Conservation (phyloP, 2,329 filamentous ascomycete species). For the Shiraia sp. region DNA sequence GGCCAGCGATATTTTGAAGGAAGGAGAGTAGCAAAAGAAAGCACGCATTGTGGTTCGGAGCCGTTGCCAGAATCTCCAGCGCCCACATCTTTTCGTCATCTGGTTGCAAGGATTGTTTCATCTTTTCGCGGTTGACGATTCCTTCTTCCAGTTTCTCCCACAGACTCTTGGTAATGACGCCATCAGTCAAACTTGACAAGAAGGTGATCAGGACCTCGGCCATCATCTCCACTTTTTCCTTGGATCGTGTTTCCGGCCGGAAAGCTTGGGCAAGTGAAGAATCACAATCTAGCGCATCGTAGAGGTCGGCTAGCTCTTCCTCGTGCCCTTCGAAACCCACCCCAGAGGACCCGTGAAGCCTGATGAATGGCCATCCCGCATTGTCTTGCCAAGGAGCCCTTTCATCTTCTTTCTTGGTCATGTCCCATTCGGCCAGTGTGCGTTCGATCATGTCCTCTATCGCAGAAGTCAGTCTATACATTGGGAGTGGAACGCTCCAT, state of each 20-base stretch:
- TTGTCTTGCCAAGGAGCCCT: slow-evolving; percentile 58
- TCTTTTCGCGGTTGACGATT: slow-evolving; percentile 43
- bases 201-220: slow-evolving; percentile 75
- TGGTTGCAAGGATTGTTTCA: slow-evolving; percentile 44
- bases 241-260: slow-evolving; percentile 59
- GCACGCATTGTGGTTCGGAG: slow-evolving; percentile 77
- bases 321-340: slow-evolving; percentile 52
- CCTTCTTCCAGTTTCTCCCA: slow-evolving; percentile 58
- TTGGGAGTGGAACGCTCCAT: slow-evolving; percentile 82
- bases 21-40: slow-evolving; percentile 87
- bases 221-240: slow-evolving; percentile 75
- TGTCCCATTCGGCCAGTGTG: slow-evolving; percentile 65
- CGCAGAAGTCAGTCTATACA: slow-evolving; percentile 86
- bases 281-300: slow-evolving; percentile 75
- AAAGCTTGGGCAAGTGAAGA: slow-evolving; percentile 64
- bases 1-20: slow-evolving; percentile 63
- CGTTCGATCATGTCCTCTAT: slow-evolving; percentile 65
- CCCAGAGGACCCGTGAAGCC: slow-evolving; percentile 27
- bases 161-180: slow-evolving; percentile 70
- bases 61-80: slow-evolving; percentile 73
- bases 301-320: slow-evolving; percentile 49
- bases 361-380: slow-evolving; percentile 64
- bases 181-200: slow-evolving; percentile 74
- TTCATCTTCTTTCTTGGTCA: slow-evolving; percentile 51
- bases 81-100: slow-evolving; percentile 65